Base-by-base conservation (phyloP, 2,329 filamentous ascomycete genomes). In the Cladosporium sp. region DNA sequence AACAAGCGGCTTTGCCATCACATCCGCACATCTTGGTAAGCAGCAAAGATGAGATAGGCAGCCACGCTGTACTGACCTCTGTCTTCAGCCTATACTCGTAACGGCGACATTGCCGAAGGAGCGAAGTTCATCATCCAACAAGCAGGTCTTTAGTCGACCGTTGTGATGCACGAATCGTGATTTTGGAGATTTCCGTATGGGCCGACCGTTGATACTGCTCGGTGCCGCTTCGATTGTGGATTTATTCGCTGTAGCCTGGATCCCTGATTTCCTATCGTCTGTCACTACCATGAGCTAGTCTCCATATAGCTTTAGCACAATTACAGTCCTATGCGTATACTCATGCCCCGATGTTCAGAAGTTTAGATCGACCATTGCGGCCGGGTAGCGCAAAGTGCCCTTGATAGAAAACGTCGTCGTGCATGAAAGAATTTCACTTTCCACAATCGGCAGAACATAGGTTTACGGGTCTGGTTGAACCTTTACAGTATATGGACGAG, bases 31-130 rank as follows among this genome's bases (percentile, higher is more conserved):
- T 12, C 41, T 47, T 11, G 41, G 41, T 47, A 47, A 47, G 41
- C 41, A 7, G 41, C n/a, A 47, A 12, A 21, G 41, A 30, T 30
- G 6, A 30, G 28, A 30, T 30, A 30, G 28, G 28, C 28, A 6
- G 28, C 28, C 28, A 30, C 28, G 28, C 28, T 30, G 34, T 38
- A 38, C 34, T 38, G 34, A 38, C 12, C 58, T 63, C 68, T 38
- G 71, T 73, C 65, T 69, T 67, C 38, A 68, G 36, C 41, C 7
- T 47, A 47, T 7, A 47, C n/a, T 47, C 21, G n/a, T 18, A 47
- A 47, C 10, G 41, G 41, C 4, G 10, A 47, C 41, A 47, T 47
- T 21, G 41, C 41, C n/a, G 41, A 47, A 47, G 41, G 41, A 24
- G 41, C 41, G 10, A 47, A 47, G 8, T 47, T 47, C n/a, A 47